Evolutionary conservation across 2,329 filamentous ascomycete genomes (phyloP).

Genomic region (Trichoderma atrobrunneum): DNA sequence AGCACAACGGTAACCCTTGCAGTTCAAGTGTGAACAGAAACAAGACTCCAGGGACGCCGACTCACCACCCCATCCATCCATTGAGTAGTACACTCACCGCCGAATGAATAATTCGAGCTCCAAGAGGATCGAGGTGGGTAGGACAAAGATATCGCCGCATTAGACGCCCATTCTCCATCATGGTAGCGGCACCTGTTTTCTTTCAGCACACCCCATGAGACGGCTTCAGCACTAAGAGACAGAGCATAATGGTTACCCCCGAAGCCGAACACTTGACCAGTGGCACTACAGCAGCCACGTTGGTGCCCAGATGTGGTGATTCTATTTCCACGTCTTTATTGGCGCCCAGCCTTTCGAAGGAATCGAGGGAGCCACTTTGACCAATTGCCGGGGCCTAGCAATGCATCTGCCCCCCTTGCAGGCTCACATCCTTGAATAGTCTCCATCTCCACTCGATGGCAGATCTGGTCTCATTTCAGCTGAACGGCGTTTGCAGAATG

Average conservation of each 20-base stretch:
- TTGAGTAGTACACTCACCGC: not conserved
- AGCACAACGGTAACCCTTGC: not conserved
- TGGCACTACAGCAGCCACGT: not conserved
- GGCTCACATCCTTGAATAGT: slow-evolving; percentile 9
- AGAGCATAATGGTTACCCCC: not conserved
- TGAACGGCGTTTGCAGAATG: not conserved
- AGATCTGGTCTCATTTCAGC: not conserved
- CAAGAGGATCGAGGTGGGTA: not conserved
- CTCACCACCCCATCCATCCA: not conserved
- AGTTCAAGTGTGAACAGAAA: not conserved
- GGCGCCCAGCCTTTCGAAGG: not conserved
- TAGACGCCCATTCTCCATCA: not conserved
- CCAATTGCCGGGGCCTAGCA: not conserved
- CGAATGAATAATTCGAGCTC: not conserved
- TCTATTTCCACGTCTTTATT: not conserved
- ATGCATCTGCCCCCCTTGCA: slow-evolving; percentile 6
- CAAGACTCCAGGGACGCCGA: not conserved
- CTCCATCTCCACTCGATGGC: slow-evolving; percentile 2
- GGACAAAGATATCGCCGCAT: not conserved
- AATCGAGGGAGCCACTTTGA: not conserved
- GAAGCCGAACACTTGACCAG: not conserved
- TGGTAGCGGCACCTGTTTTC: not conserved
- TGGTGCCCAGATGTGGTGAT: not conserved
- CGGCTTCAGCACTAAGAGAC: not conserved
- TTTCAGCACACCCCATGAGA: not conserved